Percentiles rank a stretch among this genome's conserved stretches.
These are phyloP conservation scores for Scleroderma bovista DNA, from an alignment of 768 basidiomycete species.

Conservation along the genomic window DNA sequence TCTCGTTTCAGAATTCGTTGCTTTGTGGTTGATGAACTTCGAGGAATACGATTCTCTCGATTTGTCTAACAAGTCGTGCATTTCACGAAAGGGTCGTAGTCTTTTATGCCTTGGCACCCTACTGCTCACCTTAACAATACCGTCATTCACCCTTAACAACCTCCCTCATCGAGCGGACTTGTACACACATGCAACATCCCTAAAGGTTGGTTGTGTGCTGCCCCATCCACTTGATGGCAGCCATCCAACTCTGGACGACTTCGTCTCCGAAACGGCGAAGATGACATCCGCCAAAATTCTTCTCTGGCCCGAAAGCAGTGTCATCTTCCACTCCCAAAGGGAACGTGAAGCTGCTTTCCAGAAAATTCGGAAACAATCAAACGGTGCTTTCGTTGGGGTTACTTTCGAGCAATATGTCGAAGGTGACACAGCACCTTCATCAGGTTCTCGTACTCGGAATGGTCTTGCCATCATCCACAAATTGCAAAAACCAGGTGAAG, in stretches of 20 bases:
- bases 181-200: constrained; percentile 40
- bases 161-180: constrained; percentile 35
- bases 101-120: constrained; percentile 34
- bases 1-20: constrained; percentile 49
- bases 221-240: constrained; percentile 43
- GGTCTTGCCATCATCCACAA: constrained; percentile 56
- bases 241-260: constrained; percentile 50
- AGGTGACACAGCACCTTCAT: constrained; percentile 33
- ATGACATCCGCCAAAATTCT: constrained; percentile 49
- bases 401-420: constrained; percentile 61
- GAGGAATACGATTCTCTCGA: constrained; percentile 13
- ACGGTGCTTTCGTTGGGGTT: constrained; percentile 54
- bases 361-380: constrained; percentile 31
- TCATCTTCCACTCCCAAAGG: constrained; percentile 48
- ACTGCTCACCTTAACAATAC: constrained; percentile 45
- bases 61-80: neutral
- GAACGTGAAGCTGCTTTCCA: constrained; percentile 49
- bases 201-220: constrained; percentile 64
- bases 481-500: constrained; percentile 29
- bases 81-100: constrained; percentile 20
- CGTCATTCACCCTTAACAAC: constrained; percentile 44
- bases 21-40: constrained; percentile 52
- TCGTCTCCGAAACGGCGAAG: constrained; percentile 50
- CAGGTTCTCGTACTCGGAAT: constrained; percentile 42
- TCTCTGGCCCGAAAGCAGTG: constrained; percentile 80